A percentile compares a stretch with the other conserved stretches of the same genome.
phyloP scores from a whole-genome alignment of 495 filamentous ascomycete species.

The Aspergillus nanangensis region DNA sequence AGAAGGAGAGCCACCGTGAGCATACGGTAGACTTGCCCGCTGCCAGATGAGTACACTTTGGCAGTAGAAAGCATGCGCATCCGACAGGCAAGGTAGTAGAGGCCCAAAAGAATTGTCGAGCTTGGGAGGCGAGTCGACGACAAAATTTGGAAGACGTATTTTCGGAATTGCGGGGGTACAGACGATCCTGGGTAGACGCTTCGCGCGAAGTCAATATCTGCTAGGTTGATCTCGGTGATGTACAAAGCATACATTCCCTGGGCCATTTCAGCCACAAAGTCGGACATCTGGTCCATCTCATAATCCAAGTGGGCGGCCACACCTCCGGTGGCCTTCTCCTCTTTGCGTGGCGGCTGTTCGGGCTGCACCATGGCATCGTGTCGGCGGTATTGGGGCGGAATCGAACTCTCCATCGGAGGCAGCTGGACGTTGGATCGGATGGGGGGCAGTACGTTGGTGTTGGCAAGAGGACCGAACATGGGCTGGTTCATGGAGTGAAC shows the following conservation, averaged over 20 bases:
- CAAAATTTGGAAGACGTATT: conserved; percentile 91
- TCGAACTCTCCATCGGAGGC: conserved; percentile 39
- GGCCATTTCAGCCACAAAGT: conserved; percentile 94
- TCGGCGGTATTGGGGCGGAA: conserved; percentile 41
- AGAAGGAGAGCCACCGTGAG: conserved; percentile 83
- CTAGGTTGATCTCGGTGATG: conserved; percentile 55
- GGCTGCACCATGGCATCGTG: conserved; percentile 34
- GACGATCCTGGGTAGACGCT: conserved; percentile 65
- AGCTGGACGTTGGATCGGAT: conserved; percentile 40
- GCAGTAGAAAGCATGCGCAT: conserved; percentile 66
- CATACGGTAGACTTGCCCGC: conserved; percentile 83
- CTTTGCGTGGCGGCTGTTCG: conserved; percentile 42
- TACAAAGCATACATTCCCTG: conserved; percentile 71
- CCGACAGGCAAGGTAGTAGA: conserved; percentile 83
- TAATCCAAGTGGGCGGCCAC: conserved; percentile 97
- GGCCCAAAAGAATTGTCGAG: conserved; percentile 88
- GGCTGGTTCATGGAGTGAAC: conserved; percentile 28
- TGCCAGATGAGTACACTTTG: conserved; percentile 53
- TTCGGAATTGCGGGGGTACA: conserved; percentile 77
- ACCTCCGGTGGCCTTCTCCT: conserved; percentile 66
- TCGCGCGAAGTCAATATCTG: conserved; percentile 72
- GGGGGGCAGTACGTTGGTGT: conserved; percentile 34
- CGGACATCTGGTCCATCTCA: conserved; percentile 96
- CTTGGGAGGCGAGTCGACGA: conserved; percentile 92
- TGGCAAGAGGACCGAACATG: conserved; percentile 35